Percentiles rank a stretch among this genome's conserved stretches.
phyloP scores from a whole-genome alignment of 148 eudicot species.

The Persicaria tinctoria region DNA sequence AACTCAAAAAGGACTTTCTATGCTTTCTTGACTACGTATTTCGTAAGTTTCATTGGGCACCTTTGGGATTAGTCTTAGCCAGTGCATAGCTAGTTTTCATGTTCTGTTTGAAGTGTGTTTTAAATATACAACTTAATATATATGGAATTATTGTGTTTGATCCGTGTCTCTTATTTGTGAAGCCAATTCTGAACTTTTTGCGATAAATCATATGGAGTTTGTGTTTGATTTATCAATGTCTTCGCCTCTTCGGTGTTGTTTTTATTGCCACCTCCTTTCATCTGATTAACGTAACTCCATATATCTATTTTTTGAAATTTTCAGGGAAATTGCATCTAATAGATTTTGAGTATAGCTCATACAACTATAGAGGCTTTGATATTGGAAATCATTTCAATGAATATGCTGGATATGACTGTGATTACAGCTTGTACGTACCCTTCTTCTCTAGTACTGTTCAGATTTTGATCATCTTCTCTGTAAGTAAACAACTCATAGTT shows the following conservation, averaged over 20 bases:
- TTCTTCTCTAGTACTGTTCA: not conserved
- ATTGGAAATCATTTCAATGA: constrained; percentile 96
- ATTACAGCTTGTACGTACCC: constrained; percentile 70
- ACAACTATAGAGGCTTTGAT: constrained; percentile 95
- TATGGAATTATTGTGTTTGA: no score
- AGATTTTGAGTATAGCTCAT: constrained; percentile 96
- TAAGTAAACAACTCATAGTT: not conserved
- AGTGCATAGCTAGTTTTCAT: no score
- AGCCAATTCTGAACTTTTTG: no score
- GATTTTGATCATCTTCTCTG: not conserved
- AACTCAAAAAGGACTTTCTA: not conserved
- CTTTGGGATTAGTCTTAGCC: no score
- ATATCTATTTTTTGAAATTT: not conserved
- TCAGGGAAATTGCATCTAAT: constrained; percentile 87
- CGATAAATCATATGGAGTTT: no score
- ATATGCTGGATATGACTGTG: constrained; percentile 98
- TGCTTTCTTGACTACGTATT: no score
- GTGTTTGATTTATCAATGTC: constrained; percentile 2
- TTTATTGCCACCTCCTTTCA: no score
- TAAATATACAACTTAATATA: no score
- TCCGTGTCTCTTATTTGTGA: no score
- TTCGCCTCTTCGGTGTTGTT: constrained; percentile 1
- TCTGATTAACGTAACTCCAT: no score
- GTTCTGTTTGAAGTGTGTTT: no score
- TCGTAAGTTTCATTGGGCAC: no score